Percentiles rank a stretch among this genome's conserved stretches.
Evolutionary conservation across 2,329 filamentous ascomycete genomes (phyloP).

Genomic region (Alternaria brassicae): DNA sequence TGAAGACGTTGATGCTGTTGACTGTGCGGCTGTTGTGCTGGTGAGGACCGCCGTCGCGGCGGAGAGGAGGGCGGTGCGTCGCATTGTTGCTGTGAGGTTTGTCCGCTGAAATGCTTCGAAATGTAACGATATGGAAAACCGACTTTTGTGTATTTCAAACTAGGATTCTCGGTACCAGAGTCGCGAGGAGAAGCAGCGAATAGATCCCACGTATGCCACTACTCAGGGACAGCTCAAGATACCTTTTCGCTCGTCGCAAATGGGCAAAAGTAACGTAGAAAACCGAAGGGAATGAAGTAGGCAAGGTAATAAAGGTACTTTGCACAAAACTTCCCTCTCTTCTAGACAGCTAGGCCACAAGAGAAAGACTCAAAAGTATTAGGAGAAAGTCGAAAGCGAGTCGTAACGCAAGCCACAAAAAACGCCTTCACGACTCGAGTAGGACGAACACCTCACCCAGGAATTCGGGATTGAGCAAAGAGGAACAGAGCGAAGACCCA

Average conservation of each 20-base stretch:
- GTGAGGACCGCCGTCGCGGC: conserved; percentile 10
- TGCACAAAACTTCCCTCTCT: not conserved
- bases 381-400: not conserved
- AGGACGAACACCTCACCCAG: not conserved
- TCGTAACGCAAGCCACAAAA: conserved; percentile 5
- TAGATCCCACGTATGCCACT: not conserved
- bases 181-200: not conserved
- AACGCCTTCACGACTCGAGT: not conserved
- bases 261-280: not conserved
- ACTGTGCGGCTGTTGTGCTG: conserved; percentile 23
- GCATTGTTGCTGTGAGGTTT: conserved; percentile 8
- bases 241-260: not conserved
- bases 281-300: not conserved
- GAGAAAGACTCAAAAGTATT: not conserved
- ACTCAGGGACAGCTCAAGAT: not conserved
- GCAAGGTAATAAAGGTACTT: not conserved
- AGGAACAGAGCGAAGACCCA: not conserved
- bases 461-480: not conserved
- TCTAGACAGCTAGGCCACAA: not conserved
- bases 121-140: not conserved
- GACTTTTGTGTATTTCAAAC: not conserved
- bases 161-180: not conserved
- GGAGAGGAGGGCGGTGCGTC: conserved; percentile 1
- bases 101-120: not conserved
- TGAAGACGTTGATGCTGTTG: conserved; percentile 53